phyloP scores from a whole-genome alignment of 2,329 filamentous ascomycete species.

The Falciphora oryzae region DNA sequence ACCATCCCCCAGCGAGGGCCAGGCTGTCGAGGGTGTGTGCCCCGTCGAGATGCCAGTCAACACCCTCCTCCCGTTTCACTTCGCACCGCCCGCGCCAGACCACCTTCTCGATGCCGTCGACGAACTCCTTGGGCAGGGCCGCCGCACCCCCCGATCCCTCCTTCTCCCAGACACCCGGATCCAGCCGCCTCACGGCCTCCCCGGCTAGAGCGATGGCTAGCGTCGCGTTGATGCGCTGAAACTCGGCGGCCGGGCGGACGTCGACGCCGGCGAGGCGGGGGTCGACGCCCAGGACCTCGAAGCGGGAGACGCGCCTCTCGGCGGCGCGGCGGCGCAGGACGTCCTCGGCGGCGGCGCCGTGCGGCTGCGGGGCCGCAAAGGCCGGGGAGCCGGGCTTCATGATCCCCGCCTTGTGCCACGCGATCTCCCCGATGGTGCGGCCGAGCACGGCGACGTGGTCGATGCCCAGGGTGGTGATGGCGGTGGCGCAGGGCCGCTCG shows the following conservation, averaged over 20 bases:
- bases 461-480: conserved; percentile 53
- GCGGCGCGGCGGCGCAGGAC: conserved; percentile 48
- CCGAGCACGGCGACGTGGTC: conserved; percentile 63
- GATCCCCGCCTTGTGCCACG: conserved; percentile 70
- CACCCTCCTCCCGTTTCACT: conserved; percentile 39
- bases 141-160: neutral
- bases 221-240: conserved; percentile 20
- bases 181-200: conserved; percentile 39
- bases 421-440: conserved; percentile 57
- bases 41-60: conserved; percentile 79
- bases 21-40: conserved; percentile 86
- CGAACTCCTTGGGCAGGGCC: conserved; percentile 48
- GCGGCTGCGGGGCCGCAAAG: conserved; percentile 47
- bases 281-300: conserved; percentile 16
- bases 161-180: conserved; percentile 18
- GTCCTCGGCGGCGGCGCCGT: conserved; percentile 38
- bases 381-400: conserved; percentile 55
- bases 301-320: conserved; percentile 33
- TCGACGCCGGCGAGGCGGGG: conserved; percentile 11
- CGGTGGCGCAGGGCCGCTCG: conserved; percentile 15
- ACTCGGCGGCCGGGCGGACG: conserved; percentile 15
- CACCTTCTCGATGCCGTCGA: conserved; percentile 59
- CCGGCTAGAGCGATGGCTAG: conserved; percentile 30
- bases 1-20: conserved; percentile 71
- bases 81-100: conserved; percentile 75